phyloP scores from a whole-genome alignment of 495 filamentous ascomycete genomes.

The Aspergillus olivimuriae region DNA sequence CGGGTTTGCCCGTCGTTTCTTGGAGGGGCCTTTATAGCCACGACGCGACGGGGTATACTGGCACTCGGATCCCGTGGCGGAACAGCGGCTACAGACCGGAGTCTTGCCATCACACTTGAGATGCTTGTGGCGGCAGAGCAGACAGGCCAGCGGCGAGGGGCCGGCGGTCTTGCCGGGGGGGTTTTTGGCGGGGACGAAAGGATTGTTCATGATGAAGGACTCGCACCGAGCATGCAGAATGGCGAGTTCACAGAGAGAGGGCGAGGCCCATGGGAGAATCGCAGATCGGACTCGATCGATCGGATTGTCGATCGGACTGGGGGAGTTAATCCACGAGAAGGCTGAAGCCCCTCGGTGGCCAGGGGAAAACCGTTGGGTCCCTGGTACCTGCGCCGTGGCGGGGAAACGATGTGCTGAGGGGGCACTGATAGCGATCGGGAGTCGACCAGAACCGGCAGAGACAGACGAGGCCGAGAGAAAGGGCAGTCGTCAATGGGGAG shows the following conservation, averaged over 20 bases:
- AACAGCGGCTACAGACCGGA: constrained; percentile 38
- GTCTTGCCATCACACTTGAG: constrained; percentile 45
- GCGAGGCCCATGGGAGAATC: too few species aligned
- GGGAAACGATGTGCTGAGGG: too few species aligned
- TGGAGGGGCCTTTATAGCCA: constrained; percentile 42
- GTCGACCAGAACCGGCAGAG: too few species aligned
- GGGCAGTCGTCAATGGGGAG: too few species aligned
- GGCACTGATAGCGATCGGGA: too few species aligned
- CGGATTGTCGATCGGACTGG: not conserved
- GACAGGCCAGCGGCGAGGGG: constrained; percentile 47
- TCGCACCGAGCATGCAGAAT: too few species aligned
- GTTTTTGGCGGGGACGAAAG: constrained; percentile 9
- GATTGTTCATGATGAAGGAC: constrained; percentile 14
- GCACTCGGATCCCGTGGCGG: constrained; percentile 26
- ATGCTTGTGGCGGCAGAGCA: constrained; percentile 54
- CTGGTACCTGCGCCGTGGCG: too few species aligned
- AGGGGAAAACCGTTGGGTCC: too few species aligned
- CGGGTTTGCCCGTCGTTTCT: constrained; percentile 39
- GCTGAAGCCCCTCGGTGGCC: too few species aligned
- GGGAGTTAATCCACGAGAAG: too few species aligned
- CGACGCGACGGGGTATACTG: constrained; percentile 43
- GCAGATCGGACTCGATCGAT: not conserved
- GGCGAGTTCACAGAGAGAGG: too few species aligned
- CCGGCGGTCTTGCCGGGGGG: constrained; percentile 17
- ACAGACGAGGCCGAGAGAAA: too few species aligned